Base-by-base conservation (phyloP, 805 yeast species). In the Ogataea henricii region DNA sequence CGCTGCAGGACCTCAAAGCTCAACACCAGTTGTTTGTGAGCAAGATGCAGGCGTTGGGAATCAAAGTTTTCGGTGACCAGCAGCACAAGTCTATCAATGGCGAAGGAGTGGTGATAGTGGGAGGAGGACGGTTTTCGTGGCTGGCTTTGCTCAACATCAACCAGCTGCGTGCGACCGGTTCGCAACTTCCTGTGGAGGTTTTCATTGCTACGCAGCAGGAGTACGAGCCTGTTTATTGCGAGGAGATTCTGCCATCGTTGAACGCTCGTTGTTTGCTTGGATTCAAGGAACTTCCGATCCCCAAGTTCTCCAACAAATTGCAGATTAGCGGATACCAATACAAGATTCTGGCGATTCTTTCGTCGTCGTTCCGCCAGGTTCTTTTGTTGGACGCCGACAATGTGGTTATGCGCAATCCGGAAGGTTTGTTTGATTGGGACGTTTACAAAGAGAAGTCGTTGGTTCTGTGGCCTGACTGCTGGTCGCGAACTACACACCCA, bases 401-500 rank as follows among this genome's bases (percentile, higher is more conserved):
- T 55, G 70, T 74, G 56, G 80, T 78, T 2, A 62, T 72, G 13
- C 58, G 52, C 33, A 66, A 69, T 56, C 64, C 74, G 14, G 81
- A 78, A 44, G 65, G 66, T 43, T 67, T 83, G 35, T 77, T 83
- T 45, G 61, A 63, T 1, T 72, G 79, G 27, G 60, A 68, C 10
- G 66, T 71, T 6, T 82, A 68, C 64, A 55, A 61, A 38, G 64
- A 73, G 8, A 65, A 66, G 14, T 76, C 79, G 0, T 59, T 83
- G 45, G 68, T 82, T 8, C 49, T 81, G 7, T 83, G 89, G 88
- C 89, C 89, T 3, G 88, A 83, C 64, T 78, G 79, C 29, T 83
- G 89, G 89, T 73, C 83, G 2, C 70, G 89, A 62, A 81, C 87
- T 4, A 82, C 87, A 7, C 73, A 78, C 52, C 89, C 89, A 17